A percentile compares a stretch with the other conserved stretches of the same genome.
Conservation (phyloP, 2,329 filamentous ascomycete species). For the Trichoderma breve region DNA sequence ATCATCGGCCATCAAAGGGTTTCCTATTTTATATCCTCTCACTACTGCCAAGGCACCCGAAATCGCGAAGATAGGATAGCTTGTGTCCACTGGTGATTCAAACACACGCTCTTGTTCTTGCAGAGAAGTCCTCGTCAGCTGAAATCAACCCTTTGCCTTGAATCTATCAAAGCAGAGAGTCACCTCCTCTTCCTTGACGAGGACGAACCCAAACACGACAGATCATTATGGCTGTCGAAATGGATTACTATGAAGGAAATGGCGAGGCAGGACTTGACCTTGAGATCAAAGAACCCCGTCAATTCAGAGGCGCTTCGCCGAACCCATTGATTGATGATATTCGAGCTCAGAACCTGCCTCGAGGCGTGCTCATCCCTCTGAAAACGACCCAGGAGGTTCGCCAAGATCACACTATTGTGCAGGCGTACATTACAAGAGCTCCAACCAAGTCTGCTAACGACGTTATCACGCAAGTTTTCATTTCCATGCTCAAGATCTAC, state of each 20-base stretch:
- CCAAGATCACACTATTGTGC: constrained; percentile 56
- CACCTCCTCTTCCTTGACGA: background rate
- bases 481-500: background rate
- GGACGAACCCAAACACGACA: background rate
- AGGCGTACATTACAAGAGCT: constrained; percentile 69
- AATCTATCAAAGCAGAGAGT: background rate
- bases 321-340: constrained; percentile 41
- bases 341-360: constrained; percentile 36
- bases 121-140: background rate
- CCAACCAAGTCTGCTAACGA: constrained; percentile 70
- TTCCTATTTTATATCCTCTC: background rate
- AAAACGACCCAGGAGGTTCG: constrained; percentile 64
- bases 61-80: background rate
- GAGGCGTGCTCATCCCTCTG: constrained; percentile 57
- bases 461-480: constrained; percentile 64
- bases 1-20: background rate
- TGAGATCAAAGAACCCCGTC: constrained; percentile 9
- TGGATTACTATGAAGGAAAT: background rate
- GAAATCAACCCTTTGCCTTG: background rate
- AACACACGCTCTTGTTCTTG: background rate
- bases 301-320: constrained; percentile 27
- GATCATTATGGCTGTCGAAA: constrained; percentile 1
- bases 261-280: constrained; percentile 4
- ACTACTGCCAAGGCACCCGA: background rate
- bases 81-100: background rate